Evolutionary conservation across 192 early-diverging fungal genomes (phyloP).

Genomic region (Backusella macrospora): DNA sequence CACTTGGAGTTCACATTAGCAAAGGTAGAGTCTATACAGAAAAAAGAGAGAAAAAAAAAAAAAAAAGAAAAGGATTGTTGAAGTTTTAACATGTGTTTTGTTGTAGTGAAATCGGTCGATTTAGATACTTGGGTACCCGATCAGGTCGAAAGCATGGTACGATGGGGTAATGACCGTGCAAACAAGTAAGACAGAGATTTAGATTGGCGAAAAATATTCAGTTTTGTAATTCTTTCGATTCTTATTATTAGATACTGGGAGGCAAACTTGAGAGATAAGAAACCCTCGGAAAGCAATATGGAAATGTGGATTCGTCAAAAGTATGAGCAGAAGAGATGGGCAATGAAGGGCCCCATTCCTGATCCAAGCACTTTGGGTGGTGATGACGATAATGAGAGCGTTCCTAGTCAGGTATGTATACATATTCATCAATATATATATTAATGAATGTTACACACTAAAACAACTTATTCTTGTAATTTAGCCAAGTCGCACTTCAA

Average conservation of each 20-base stretch:
- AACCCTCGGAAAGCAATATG: slow-evolving; percentile 60
- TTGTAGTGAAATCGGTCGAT: slow-evolving; percentile 81
- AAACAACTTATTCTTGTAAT: neutral
- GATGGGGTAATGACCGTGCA: slow-evolving; percentile 79
- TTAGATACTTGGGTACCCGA: slow-evolving; percentile 81
- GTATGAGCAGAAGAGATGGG: slow-evolving; percentile 79
- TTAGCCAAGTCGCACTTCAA: neutral
- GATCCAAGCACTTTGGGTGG: slow-evolving; percentile 66
- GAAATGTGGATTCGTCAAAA: slow-evolving; percentile 79
- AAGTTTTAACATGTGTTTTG: neutral
- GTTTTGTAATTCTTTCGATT: neutral
- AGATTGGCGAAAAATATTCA: neutral
- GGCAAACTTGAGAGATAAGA: slow-evolving; percentile 44
- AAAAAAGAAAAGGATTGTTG: neutral
- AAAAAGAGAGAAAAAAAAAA: slow-evolving; percentile 1
- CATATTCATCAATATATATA: slow-evolving; percentile 33
- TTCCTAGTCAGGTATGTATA: neutral
- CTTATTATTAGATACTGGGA: slow-evolving; percentile 54
- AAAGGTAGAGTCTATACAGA: slow-evolving; percentile 57
- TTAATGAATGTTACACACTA: slow-evolving; percentile 25
- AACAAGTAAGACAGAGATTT: slow-evolving; percentile 51
- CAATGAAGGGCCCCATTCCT: slow-evolving; percentile 71
- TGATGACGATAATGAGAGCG: neutral
- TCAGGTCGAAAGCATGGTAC: slow-evolving; percentile 77
- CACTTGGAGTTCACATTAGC: slow-evolving; percentile 83